Base-by-base conservation (phyloP, 164 flowering plant genomes). In the Vitis vinifera region DNA sequence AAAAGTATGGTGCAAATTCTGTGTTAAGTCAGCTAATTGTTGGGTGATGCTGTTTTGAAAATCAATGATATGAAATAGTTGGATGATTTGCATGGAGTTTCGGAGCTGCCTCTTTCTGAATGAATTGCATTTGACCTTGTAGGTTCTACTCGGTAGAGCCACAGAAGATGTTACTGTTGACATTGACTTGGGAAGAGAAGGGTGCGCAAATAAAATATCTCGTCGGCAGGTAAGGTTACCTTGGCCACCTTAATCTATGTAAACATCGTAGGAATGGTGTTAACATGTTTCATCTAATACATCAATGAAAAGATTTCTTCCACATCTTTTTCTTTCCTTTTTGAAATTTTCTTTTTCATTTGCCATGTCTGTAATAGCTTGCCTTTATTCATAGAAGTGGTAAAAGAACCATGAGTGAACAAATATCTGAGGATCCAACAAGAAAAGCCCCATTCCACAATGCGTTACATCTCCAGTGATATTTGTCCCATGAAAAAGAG, bases 91-190 rank as follows among this genome's bases (percentile, higher is more conserved):
- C 8, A 15, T 12, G 17, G 9, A 11, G 62, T 37, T 19, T 49
- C 6, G 27, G 2, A 23, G 27, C 27, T 50, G 16, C 44, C 44
- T 4, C 44, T 37, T 37, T 37, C 27, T 71, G 11, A 59, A 27
- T 31, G 59, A 50, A n/a, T 51, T 8, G 19, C 16, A 48, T 64
- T 57, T 69, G 27, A 23, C 27, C 27, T 3, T 80, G 68, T 71
- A 93, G 98, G 90, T 93, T 37, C 76, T 88, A 75, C 78, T 93
- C 55, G 98, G 98, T 73, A 84, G 98, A 80, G 81, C 82, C 51
- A 86, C 97, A 12, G 85, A 84, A 17, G 94, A 87, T 71, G 65
- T 77, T 70, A 49, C 30, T 72, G 95, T 90, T 67, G 95, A 91
- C 79, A 88, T 93, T 75, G 95, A 91, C 83, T 76, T 91, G 76